These are phyloP conservation scores for Cyclotella baltica DNA, from an alignment of 108 stramenopile genomes.

Conservation along the genomic window DNA sequence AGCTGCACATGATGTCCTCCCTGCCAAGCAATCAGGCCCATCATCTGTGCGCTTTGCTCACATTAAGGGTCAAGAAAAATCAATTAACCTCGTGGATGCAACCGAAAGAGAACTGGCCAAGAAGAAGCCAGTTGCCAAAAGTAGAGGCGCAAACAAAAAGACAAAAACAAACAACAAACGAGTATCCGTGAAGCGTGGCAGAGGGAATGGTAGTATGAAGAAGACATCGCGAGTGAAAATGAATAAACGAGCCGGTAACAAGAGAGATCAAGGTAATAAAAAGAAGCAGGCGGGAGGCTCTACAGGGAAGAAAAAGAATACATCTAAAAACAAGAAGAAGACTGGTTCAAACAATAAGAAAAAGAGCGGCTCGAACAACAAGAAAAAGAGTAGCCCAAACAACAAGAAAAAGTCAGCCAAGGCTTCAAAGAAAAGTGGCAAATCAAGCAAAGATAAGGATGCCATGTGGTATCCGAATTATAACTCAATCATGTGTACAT, in stretches of 20 bases:
- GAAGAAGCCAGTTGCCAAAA: constrained; percentile 5
- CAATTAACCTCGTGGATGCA: neutral
- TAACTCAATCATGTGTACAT: constrained; percentile 7
- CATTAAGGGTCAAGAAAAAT: constrained; percentile 6
- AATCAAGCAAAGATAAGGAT: constrained; percentile 3
- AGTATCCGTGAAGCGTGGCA: neutral
- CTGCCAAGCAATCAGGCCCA: neutral
- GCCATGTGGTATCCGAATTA: constrained; percentile 8
- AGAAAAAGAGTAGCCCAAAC: neutral
- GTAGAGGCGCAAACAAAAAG: constrained; percentile 13
- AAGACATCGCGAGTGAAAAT: neutral
- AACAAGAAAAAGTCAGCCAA: neutral
- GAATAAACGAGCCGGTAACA: neutral
- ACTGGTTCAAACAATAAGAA: neutral
- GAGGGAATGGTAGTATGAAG: constrained; percentile 1
- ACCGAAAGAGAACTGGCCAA: neutral
- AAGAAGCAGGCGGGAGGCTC: neutral
- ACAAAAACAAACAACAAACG: neutral
- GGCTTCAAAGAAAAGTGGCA: constrained; percentile 1
- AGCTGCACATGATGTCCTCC: neutral
- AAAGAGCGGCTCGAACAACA: neutral
- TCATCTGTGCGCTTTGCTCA: neutral
- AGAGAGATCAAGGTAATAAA: neutral
- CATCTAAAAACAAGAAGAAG: neutral
- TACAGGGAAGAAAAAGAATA: constrained; percentile 3